Percentiles rank a stretch among this genome's conserved stretches.
phyloP scores from a whole-genome alignment of 176 grass and related monocot genomes.

The Cenchrus americanus region DNA sequence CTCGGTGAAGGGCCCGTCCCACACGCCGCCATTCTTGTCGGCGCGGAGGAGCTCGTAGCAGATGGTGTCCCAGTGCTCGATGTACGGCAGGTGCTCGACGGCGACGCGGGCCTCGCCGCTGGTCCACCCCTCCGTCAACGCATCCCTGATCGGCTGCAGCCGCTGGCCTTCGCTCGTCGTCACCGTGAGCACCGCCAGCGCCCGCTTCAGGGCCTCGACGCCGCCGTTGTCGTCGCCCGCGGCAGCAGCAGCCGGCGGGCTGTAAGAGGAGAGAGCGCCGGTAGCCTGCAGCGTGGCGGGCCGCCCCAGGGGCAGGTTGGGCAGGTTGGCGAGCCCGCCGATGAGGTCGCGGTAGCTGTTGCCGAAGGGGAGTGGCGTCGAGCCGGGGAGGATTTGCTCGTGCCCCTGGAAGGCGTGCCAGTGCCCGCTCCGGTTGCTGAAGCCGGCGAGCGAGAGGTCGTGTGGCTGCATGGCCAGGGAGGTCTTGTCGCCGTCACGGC shows the following conservation, averaged over 20 bases:
- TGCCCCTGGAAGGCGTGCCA: slow-evolving; percentile 19
- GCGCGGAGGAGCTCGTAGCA: background rate
- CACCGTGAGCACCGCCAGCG: background rate
- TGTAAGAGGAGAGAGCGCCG: background rate
- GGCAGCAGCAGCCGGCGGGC: background rate
- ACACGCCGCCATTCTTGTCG: background rate
- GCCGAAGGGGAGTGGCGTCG: too few relatives aligned
- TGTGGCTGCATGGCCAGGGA: background rate
- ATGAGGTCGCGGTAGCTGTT: background rate
- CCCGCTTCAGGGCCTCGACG: background rate
- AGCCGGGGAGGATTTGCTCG: background rate
- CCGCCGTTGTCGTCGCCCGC: too few relatives aligned
- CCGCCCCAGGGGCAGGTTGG: too few relatives aligned
- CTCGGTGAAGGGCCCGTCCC: background rate
- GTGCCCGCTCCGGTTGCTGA: background rate
- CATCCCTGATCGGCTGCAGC: background rate
- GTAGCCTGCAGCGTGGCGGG: background rate
- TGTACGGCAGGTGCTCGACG: slow-evolving; percentile 8
- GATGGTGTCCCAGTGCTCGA: slow-evolving; percentile 36
- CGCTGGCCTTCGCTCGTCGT: background rate
- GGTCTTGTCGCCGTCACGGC: background rate
- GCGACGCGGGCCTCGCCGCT: background rate
- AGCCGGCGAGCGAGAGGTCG: slow-evolving; percentile 7
- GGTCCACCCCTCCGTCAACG: background rate
- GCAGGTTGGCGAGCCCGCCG: slow-evolving; percentile 11